Conservation (phyloP, 345 rosid genomes). For the Pseudoturritis turrita region DNA sequence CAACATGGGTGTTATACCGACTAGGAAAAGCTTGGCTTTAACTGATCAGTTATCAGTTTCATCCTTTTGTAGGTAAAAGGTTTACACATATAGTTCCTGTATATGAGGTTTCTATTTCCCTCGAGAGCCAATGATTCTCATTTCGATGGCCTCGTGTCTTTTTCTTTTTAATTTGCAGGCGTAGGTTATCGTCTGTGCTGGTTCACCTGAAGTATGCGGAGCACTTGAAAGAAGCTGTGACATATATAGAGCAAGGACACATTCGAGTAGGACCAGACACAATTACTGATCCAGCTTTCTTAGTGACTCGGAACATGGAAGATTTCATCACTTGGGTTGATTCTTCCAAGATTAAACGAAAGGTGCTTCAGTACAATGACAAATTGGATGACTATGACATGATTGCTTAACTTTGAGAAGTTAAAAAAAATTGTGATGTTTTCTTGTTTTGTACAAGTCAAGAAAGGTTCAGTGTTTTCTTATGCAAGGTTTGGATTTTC, state of each 20-base stretch:
- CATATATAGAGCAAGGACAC: constrained; percentile 95
- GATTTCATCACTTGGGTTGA: constrained; percentile 96
- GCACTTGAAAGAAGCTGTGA: constrained; percentile 80
- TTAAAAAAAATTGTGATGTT: neutral
- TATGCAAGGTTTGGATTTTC: neutral
- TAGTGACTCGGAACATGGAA: constrained; percentile 90
- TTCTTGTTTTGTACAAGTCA: neutral
- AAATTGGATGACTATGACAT: constrained; percentile 83
- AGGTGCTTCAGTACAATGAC: constrained; percentile 82
- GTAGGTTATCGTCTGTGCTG: constrained; percentile 69
- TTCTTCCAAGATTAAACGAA: constrained; percentile 83
- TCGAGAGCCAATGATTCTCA: neutral
- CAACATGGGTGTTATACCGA: constrained; percentile 87
- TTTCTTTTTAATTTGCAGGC: constrained; percentile 40
- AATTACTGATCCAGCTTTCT: constrained; percentile 78
- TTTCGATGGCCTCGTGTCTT: neutral
- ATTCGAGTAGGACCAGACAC: constrained; percentile 91
- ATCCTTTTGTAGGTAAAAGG: constrained; percentile 70
- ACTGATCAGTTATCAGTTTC: constrained; percentile 72
- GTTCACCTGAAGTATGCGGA: constrained; percentile 73
- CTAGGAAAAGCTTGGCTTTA: constrained; percentile 81
- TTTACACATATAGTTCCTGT: neutral
- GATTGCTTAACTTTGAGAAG: constrained; percentile 40
- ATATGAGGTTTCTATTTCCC: neutral
- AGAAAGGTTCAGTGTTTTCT: neutral